Conservation (phyloP, 352 stramenopile genomes). For the Pythium chondricola region DNA sequence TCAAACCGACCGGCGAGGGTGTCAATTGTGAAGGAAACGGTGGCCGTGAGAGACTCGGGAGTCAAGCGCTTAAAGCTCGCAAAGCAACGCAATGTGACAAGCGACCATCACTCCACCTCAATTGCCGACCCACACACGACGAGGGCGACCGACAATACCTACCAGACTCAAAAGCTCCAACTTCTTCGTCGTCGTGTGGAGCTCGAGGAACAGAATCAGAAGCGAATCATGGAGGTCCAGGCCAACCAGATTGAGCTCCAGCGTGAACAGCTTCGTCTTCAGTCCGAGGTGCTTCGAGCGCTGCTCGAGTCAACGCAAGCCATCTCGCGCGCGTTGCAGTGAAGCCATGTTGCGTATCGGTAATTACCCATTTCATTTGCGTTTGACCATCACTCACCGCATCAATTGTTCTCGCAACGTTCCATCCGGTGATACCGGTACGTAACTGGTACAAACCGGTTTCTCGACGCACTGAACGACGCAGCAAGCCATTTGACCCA, state of each 20-base stretch:
- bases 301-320: conserved; percentile 9
- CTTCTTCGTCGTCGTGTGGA: conserved; percentile 10
- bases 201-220: conserved; percentile 12
- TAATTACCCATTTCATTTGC: background rate
- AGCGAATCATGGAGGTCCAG: conserved; percentile 13
- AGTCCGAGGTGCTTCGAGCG: conserved; percentile 4
- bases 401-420: conserved; percentile 16
- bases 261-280: conserved; percentile 12
- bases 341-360: background rate
- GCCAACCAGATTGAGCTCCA: conserved; percentile 10
- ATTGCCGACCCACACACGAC: background rate
- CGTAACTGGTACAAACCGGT: conserved; percentile 3
- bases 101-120: background rate
- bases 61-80: too few relatives aligned
- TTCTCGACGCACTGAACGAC: background rate
- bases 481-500: conserved; percentile 3
- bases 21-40: too few relatives aligned
- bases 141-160: background rate
- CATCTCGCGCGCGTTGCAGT: conserved; percentile 9
- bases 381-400: conserved; percentile 16
- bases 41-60: too few relatives aligned
- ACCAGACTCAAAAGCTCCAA: background rate
- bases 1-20: too few relatives aligned
- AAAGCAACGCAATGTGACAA: too few relatives aligned
- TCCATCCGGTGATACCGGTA: conserved; percentile 15